A percentile compares a stretch with the other conserved stretches of the same genome.
Evolutionary conservation across 2,329 filamentous ascomycete species (phyloP).

Genomic region (Sporothrix humicola): DNA sequence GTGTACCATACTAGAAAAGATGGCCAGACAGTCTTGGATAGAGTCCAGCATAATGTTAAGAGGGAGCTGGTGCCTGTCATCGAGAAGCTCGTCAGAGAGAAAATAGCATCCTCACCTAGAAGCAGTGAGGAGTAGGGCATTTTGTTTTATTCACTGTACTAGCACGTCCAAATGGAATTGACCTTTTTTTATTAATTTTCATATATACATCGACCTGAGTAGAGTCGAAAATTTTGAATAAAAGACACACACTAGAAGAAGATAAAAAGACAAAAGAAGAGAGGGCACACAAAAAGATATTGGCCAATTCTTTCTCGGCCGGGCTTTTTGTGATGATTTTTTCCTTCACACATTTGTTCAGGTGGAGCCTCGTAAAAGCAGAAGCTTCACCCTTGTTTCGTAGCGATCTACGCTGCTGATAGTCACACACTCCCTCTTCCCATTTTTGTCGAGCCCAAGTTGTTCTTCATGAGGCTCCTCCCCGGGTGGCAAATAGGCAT

Average conservation of each 20-base stretch:
- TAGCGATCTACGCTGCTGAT: slow-evolving; percentile 12
- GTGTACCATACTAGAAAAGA: background rate
- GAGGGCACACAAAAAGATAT: background rate
- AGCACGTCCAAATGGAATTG: background rate
- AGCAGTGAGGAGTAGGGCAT: too few relatives aligned
- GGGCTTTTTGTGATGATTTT: background rate
- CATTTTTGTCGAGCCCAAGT: background rate
- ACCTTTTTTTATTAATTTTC: slow-evolving; percentile 8
- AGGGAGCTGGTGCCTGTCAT: too few relatives aligned
- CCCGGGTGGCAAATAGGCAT: background rate
- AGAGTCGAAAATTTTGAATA: background rate
- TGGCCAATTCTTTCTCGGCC: slow-evolving; percentile 3
- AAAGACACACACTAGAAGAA: background rate
- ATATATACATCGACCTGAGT: background rate
- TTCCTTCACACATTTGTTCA: slow-evolving; percentile 6
- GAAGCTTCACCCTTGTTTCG: background rate
- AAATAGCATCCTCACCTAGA: too few relatives aligned
- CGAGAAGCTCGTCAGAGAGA: too few relatives aligned
- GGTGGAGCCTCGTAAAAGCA: background rate
- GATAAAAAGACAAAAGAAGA: background rate
- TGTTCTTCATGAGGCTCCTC: background rate
- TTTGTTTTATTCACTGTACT: too few relatives aligned
- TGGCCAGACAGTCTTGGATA: too few relatives aligned
- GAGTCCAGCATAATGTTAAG: too few relatives aligned
- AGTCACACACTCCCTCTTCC: background rate